Conservation (phyloP, 352 stramenopile species). For the Phytophthora rubi region DNA sequence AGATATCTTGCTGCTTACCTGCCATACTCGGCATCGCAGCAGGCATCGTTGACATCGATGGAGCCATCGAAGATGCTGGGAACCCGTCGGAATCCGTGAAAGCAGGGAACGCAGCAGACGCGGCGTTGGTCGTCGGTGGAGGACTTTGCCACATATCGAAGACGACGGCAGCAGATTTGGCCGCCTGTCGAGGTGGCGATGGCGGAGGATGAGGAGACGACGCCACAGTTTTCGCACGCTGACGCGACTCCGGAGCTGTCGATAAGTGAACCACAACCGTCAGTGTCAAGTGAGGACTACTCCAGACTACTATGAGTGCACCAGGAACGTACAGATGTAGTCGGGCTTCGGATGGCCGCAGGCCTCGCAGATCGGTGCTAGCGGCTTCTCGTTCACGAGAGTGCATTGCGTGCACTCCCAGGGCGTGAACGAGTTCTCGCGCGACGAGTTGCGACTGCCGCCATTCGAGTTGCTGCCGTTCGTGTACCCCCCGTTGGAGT, state of each 20-base stretch:
- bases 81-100: slow-evolving; percentile 39
- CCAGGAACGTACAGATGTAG: slow-evolving; percentile 56
- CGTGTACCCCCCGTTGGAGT: slow-evolving; percentile 31
- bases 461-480: slow-evolving; percentile 28
- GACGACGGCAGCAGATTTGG: slow-evolving; percentile 32
- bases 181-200: slow-evolving; percentile 9
- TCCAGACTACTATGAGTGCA: not conserved
- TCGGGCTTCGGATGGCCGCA: slow-evolving; percentile 69
- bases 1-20: slow-evolving; percentile 55
- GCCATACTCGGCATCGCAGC: slow-evolving; percentile 2
- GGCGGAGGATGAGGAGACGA: slow-evolving; percentile 29
- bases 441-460: slow-evolving; percentile 43
- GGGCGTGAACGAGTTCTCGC: slow-evolving; percentile 63
- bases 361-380: slow-evolving; percentile 76
- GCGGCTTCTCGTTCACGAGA: slow-evolving; percentile 80
- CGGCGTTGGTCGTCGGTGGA: slow-evolving; percentile 11
- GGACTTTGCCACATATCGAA: slow-evolving; percentile 39
- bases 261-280: not conserved
- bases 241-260: slow-evolving; percentile 51
- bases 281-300: not conserved
- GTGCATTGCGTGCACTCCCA: slow-evolving; percentile 81
- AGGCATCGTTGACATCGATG: slow-evolving; percentile 20
- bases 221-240: slow-evolving; percentile 55
- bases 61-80: slow-evolving; percentile 12
- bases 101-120: slow-evolving; percentile 25